Evolutionary conservation across 129 eudicot genomes (phyloP), one percentile per base, ranked within the genome.

Genomic region (Calendula officinalis): DNA sequence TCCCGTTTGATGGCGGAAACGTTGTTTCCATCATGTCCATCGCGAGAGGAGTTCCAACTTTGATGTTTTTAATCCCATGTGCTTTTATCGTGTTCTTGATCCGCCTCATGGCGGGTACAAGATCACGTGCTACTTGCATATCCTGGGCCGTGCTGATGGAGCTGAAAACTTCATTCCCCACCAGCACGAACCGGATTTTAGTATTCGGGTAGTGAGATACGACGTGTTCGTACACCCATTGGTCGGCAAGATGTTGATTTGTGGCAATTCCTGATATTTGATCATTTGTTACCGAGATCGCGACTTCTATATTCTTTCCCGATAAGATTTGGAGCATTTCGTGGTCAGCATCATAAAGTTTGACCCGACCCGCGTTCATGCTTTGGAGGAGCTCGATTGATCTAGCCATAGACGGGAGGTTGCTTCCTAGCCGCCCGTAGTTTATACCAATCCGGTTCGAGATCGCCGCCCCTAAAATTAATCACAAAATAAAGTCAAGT

Each of bases 71-170:
- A 32, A 88, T 77, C 27, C 84, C 78, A 11, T 67, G 75, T 2
- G 47, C 43, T 14, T 6, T 66, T 0, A 88, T 54, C 1, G 96
- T 73, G 58, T 51, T 77, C 61, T 79, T 79, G 38, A 88, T 84
- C n/a, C 77, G 70, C 3, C 72, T 44, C 76, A 88, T 84, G 4
- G 96, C 96, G 0, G 86, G 96, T 17, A 88, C 86, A 41, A 88
- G 83, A 68, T 77, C 75, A 6, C 68, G 62, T 67, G 86, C 84
- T 30, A 71, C 44, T 48, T 72, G 64, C 5, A 30, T 8, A 53
- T 88, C 82, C 9, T 43, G 52, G 0, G 60, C 49, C 0, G 69
- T 72, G 30, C 30, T 49, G 12, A 71, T 72, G 51, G 64, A 54
- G 68, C 82, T 84, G 9, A 88, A 72, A 32, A 88, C 82, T 22